Percentiles rank a stretch among this genome's conserved stretches.
Evolutionary conservation across 208 protist species (phyloP).

Genomic region (Sergeia podlipaevii): DNA sequence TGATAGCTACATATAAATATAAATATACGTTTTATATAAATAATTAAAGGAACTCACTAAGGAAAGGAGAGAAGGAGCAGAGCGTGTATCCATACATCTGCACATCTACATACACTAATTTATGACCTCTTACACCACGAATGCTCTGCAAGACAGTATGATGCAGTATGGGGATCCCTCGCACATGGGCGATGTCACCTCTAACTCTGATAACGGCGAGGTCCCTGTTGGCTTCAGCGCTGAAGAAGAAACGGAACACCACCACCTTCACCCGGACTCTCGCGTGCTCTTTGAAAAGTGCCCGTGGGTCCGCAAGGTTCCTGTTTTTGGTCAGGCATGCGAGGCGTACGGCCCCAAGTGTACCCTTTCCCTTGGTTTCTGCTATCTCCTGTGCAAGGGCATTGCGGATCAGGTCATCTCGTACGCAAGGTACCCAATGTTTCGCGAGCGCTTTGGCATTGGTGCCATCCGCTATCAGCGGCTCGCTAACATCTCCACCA

Average conservation of each 20-base stretch:
- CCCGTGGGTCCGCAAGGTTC: constrained; percentile 25
- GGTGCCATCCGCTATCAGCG: constrained; percentile 39
- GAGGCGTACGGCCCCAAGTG: constrained; percentile 34
- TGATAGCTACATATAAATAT: too few relatives aligned
- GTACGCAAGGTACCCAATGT: constrained; percentile 35
- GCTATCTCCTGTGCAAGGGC: constrained; percentile 54
- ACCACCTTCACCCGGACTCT: constrained; percentile 36
- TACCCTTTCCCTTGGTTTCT: constrained; percentile 29
- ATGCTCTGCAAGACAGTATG: too few relatives aligned
- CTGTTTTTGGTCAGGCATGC: constrained; percentile 36
- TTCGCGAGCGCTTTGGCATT: constrained; percentile 34
- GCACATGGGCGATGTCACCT: too few relatives aligned
- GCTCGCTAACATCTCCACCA: constrained; percentile 22
- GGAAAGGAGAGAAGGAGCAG: too few relatives aligned
- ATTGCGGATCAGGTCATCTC: constrained; percentile 44
- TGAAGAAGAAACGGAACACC: constrained; percentile 9
- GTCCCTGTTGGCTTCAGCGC: too few relatives aligned
- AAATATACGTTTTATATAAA: too few relatives aligned
- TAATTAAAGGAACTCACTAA: too few relatives aligned
- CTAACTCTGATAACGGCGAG: too few relatives aligned
- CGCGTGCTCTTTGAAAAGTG: constrained; percentile 18
- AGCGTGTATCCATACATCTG: too few relatives aligned
- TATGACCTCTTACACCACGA: too few relatives aligned
- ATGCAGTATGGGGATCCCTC: too few relatives aligned
- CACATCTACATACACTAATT: too few relatives aligned